Base-by-base conservation (phyloP, 768 basidiomycete genomes). In the Candolleomyces aberdarensis region DNA sequence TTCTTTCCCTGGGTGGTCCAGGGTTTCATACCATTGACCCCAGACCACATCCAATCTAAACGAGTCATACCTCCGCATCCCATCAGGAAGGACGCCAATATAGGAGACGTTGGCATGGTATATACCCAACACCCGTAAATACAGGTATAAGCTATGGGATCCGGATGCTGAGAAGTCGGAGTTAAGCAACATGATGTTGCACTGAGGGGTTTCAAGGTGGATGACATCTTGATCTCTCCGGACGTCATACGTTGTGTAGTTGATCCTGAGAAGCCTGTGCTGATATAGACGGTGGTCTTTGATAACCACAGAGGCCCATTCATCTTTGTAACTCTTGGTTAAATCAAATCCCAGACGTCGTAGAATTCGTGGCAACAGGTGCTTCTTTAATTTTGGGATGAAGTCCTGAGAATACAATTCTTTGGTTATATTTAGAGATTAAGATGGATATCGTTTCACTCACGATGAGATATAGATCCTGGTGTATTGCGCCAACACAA, bases 171-270 rank as follows among this genome's bases (percentile, higher is more conserved):
- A 20, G 6, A 20, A 17, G 19, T 46, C 9, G 8, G 8, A 2
- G 44, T 46, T 46, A 1, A 46, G 44, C 17, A 46, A 19, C 54
- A 56, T 56, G 10, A 43, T 17, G 20, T 63, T 51, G 32, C 49
- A 41, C n/a, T 60, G 58, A 5, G 57, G 44, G 4, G 58, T 60
- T 7, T 47, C 26, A 7, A 55, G 48, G 20, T 61, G 61, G 0
- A 64, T 36, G 19, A 61, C 49, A 36, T 64, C 63, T 22, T 61
- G 19, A 3, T 13, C 41, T 3, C 56, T 7, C 4, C 49, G 31
- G 3, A 61, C 36, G 20, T 64, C 60, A n/a, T 64, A 64, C 2
- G 59, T 61, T 1, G 63, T 61, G 19, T 61, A 61, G n/a, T 61
- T 61, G 3, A 60, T 32, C 6, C 39, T 15, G 4, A 57, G 5